Conservation (phyloP, 805 yeast genomes). For the Cephaloascus albidus region DNA sequence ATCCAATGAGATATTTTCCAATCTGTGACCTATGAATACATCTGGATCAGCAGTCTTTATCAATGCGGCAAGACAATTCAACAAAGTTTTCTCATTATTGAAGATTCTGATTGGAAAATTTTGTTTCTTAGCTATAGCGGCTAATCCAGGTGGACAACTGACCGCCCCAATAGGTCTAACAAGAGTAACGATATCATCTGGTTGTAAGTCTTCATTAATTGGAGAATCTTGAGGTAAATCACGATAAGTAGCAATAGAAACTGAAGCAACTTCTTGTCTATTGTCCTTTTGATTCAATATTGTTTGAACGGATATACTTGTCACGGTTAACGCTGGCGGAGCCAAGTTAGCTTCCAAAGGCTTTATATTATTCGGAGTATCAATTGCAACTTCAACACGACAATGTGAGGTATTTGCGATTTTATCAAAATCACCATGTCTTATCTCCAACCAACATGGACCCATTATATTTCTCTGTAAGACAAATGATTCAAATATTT, state of each 20-base stretch:
- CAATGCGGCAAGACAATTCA: constrained; percentile 66
- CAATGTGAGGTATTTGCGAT: constrained; percentile 70
- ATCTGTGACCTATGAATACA: constrained; percentile 77
- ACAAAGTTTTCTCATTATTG: constrained; percentile 64
- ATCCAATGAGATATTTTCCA: constrained; percentile 73
- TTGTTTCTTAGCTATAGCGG: constrained; percentile 46
- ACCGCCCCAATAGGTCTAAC: constrained; percentile 68
- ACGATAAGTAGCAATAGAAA: constrained; percentile 65
- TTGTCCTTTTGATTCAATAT: constrained; percentile 64
- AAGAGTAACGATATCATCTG: constrained; percentile 57
- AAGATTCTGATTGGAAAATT: constrained; percentile 45
- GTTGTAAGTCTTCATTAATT: constrained; percentile 48
- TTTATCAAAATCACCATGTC: constrained; percentile 48
- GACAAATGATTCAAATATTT: constrained; percentile 79
- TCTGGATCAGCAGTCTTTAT: constrained; percentile 81
- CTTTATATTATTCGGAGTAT: constrained; percentile 34
- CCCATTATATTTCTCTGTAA: constrained; percentile 85
- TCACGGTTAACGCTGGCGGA: constrained; percentile 58
- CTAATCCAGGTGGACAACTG: constrained; percentile 70
- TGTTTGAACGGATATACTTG: constrained; percentile 75
- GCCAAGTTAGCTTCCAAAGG: constrained; percentile 36
- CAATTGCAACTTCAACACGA: constrained; percentile 60
- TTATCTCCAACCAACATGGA: constrained; percentile 89
- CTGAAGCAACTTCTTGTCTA: constrained; percentile 81
- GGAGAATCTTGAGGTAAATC: constrained; percentile 71